Evolutionary conservation across 768 basidiomycete species (phyloP), one percentile per base, ranked within the genome.

Genomic region (Leucocoprinus sp.): DNA sequence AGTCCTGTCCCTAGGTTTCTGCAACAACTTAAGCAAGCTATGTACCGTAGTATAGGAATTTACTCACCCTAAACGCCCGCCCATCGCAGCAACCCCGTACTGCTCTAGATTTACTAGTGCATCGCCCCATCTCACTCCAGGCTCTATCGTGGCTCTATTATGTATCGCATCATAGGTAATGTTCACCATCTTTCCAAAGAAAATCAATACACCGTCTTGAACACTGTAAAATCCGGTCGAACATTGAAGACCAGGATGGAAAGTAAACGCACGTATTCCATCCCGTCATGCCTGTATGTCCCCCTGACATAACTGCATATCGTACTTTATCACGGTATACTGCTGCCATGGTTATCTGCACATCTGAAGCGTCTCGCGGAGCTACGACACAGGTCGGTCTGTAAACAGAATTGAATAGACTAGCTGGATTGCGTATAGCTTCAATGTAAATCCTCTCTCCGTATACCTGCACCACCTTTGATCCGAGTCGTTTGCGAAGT

Each of bases 1-100:
- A 71, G 55, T 5, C 70, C 71, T 2, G 68, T 67, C 15, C 69
- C 69, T 12, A 70, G 64, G 52, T 64, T 64, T 23, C 68, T 70
- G 42, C 8, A 23, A 22, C 17, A 44, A 14, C 14, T 5, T 5
- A 18, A 22, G 11, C 4, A 18, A 22, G 14, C 15, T 9, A 44
- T 42, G 11, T 19, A 18, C 24, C 17, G 24, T 28, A 22, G 35
- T 27, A 34, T 36, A 14, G 23, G 22, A 21, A 26, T 27, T 15
- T 5, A 53, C 55, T 44, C 39, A 67, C 66, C 59, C 56, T 33
- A 65, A 52, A 37, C 68, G 57, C 15, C 67, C 70, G 33, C 70
- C 70, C 34, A 64, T 50, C 23, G 67, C 64, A n/a, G 69, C 66
- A n/a, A 72, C 69, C 2, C 70, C 69, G 22, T 58, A 57, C 4